phyloP scores from a whole-genome alignment of 1,284 basidiomycete genomes.

The Trichosporon inkin region DNA sequence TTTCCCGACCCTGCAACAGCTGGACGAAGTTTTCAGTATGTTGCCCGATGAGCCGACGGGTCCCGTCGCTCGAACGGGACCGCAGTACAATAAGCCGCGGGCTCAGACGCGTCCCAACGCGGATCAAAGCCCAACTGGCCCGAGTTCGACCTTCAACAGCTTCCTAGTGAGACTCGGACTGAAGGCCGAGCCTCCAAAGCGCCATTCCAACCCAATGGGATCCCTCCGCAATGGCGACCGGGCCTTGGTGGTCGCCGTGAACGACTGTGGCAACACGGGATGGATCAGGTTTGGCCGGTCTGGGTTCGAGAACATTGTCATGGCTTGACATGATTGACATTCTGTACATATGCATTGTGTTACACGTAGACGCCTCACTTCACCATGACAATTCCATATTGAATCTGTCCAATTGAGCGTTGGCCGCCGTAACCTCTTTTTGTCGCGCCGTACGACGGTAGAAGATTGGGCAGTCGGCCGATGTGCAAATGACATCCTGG shows the following conservation, averaged over 20 bases:
- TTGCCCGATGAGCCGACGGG: slow-evolving; percentile 40
- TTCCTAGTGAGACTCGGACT: background rate
- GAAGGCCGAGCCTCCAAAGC: background rate
- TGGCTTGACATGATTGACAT: slow-evolving; percentile 47
- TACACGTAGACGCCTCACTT: background rate
- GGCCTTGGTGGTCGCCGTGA: slow-evolving; percentile 78
- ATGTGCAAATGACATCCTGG: slow-evolving; percentile 91
- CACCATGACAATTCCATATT: slow-evolving; percentile 54
- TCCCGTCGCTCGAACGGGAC: slow-evolving; percentile 42
- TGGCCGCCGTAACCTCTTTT: slow-evolving; percentile 86
- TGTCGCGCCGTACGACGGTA: slow-evolving; percentile 96
- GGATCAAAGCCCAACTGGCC: background rate
- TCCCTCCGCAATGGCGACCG: slow-evolving; percentile 80
- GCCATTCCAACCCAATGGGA: slow-evolving; percentile 55
- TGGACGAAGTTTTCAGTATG: slow-evolving; percentile 40
- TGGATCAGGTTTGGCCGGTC: slow-evolving; percentile 86
- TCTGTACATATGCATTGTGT: slow-evolving; percentile 7
- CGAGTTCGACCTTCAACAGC: background rate
- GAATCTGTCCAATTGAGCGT: slow-evolving; percentile 73
- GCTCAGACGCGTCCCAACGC: slow-evolving; percentile 2
- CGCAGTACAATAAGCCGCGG: slow-evolving; percentile 30
- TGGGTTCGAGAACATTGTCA: slow-evolving; percentile 75
- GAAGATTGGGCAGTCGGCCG: slow-evolving; percentile 96
- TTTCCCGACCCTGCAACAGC: slow-evolving; percentile 40
- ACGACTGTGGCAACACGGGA: slow-evolving; percentile 81